A percentile compares a stretch with the other conserved stretches of the same genome.
phyloP scores from a whole-genome alignment of 257 asterid genomes.

The Haberlea rhodopensis region DNA sequence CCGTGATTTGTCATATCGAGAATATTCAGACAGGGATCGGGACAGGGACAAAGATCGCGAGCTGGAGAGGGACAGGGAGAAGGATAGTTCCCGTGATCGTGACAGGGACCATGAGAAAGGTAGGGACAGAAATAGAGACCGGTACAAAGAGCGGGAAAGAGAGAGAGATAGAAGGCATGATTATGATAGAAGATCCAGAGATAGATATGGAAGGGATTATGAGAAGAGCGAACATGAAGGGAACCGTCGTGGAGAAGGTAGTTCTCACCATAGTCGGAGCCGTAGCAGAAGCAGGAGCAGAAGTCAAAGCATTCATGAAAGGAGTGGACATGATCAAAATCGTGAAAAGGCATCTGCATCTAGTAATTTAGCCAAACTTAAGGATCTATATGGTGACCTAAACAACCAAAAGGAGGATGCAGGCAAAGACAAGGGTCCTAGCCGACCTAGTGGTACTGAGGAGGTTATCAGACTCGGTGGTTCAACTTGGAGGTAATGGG shows the following conservation, averaged over 20 bases:
- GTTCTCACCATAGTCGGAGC: constrained; percentile 61
- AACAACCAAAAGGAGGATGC: constrained; percentile 56
- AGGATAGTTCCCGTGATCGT: constrained; percentile 22
- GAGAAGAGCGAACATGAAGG: constrained; percentile 54
- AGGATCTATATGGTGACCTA: constrained; percentile 78
- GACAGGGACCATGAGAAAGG: constrained; percentile 34
- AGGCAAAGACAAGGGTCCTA: constrained; percentile 41
- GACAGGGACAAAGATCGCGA: constrained; percentile 40
- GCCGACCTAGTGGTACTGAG: constrained; percentile 61
- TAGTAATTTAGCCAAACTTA: constrained; percentile 91
- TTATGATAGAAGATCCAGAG: constrained; percentile 60
- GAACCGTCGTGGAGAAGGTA: constrained; percentile 38
- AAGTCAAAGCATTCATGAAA: constrained; percentile 49
- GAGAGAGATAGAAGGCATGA: constrained; percentile 47
- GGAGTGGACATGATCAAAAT: constrained; percentile 35
- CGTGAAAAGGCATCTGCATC: constrained; percentile 57
- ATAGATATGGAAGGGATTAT: constrained; percentile 57
- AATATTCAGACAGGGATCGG: constrained; percentile 41
- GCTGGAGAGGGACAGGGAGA: constrained; percentile 29
- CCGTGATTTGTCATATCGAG: constrained; percentile 69
- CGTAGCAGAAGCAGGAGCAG: constrained; percentile 55
- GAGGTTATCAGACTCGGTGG: constrained; percentile 96
- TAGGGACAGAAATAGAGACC: constrained; percentile 31
- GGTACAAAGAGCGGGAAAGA: constrained; percentile 33
- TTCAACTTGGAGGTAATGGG: constrained; percentile 73